These are phyloP conservation scores for Colletotrichum paranaense DNA, from an alignment of 2,329 filamentous ascomycete species.

Conservation along the genomic window DNA sequence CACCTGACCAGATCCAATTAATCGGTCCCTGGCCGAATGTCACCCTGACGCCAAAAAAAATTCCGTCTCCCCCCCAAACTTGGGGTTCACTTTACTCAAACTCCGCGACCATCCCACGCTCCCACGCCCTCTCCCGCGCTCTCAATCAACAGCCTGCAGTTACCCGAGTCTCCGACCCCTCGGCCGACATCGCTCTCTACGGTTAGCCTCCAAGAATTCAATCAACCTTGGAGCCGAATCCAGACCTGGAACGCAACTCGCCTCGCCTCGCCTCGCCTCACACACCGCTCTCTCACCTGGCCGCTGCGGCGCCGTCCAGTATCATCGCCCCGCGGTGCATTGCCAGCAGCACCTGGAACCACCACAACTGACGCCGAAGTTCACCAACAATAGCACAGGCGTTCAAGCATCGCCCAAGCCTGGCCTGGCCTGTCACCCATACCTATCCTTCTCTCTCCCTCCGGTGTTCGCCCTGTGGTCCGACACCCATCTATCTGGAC, in stretches of 20 bases:
- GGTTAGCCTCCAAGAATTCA: background rate
- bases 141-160: background rate
- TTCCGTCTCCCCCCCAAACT: background rate
- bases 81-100: background rate
- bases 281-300: constrained; percentile 22
- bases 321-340: constrained; percentile 1
- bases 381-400: background rate
- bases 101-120: background rate
- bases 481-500: background rate
- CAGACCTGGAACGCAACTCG: background rate
- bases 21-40: constrained; percentile 26
- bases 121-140: background rate
- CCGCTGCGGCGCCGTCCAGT: background rate
- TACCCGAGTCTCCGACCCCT: constrained; percentile 22
- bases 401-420: background rate
- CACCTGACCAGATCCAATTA: constrained; percentile 33
- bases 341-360: background rate
- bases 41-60: constrained; percentile 13
- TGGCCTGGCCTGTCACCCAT: background rate
- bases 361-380: background rate
- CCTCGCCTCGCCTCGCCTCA: background rate
- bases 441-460: background rate
- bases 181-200: constrained; percentile 25
- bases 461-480: background rate
- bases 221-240: background rate